phyloP scores from a whole-genome alignment of 78 protist species.

The Dictyostelium citrinum region DNA sequence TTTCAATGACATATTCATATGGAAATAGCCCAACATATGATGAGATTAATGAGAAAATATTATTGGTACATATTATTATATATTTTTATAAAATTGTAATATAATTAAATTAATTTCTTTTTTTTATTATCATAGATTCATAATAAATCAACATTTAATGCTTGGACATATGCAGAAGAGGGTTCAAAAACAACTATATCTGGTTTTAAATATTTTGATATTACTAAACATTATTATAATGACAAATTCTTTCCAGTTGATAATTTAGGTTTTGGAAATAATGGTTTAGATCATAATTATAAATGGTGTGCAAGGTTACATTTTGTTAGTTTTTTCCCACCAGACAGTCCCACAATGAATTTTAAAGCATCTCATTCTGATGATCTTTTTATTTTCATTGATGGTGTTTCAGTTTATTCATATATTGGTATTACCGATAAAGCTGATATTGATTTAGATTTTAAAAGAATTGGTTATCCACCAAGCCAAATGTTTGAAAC shows the following conservation, averaged over 20 bases:
- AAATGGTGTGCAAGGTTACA: not conserved
- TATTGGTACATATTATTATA: not conserved
- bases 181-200: not conserved
- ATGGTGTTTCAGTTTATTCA: not conserved
- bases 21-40: not conserved
- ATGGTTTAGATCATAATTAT: not conserved
- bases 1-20: not conserved
- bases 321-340: not conserved
- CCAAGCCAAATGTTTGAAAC: not conserved
- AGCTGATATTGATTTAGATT: not conserved
- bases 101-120: not conserved
- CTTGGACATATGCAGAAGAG: not conserved
- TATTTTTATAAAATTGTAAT: too few species aligned
- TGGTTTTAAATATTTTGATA: not conserved
- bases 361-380: not conserved
- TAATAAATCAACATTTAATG: not conserved
- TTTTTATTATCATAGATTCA: not conserved
- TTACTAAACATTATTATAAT: not conserved
- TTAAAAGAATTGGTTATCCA: not conserved
- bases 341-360: not conserved
- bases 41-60: not conserved
- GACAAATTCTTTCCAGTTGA: not conserved
- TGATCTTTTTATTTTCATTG: not conserved
- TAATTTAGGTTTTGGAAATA: not conserved
- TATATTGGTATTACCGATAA: not conserved